Base-by-base conservation (phyloP, 768 basidiomycete genomes). In the Tricholoma saponaceum region DNA sequence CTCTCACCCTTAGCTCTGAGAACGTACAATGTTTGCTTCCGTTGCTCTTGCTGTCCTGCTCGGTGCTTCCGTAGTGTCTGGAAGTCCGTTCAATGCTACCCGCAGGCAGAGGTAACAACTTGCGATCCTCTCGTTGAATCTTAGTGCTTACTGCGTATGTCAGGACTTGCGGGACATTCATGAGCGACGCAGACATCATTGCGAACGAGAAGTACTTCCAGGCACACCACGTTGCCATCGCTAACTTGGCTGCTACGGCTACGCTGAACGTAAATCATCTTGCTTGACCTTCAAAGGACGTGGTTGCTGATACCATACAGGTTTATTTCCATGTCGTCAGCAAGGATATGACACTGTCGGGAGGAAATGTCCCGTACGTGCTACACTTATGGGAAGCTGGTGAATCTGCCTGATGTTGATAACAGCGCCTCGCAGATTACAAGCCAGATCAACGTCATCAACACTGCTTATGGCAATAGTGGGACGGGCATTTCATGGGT, bases 291-390 rank as follows among this genome's bases (percentile, higher is more conserved):
- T n/a, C n/a, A 35, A 37, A 16, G 35, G 23, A 47, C 14, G 44
- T 25, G 23, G 44, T 47, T 47, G 16, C 20, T 51, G 23, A 23
- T 18, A 57, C 62, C 7, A 39, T 73, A 22, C 55, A 74, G 58
- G 70, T 81, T 30, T 73, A 76, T 66, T 78, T 71, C 63, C 72
- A 77, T 58, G 73, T 75, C 51, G 61, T 79, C 49, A 63, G 66
- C 61, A 57, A 65, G 47, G 64, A 74, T 58, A 57, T 55, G 0
- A 72, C 72, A 18, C 14, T 67, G 6, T 55, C 64, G 7, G 76
- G 77, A 47, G 81, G 80, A 20, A 70, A 76, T 56, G 61, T 81
- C 52, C 72, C 79, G 77, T 79, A 60, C 52, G 75, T 64, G 1
- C 32, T 18, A 20, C 33, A 54, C 18, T 3, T 12, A 18, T n/a